phyloP scores from a whole-genome alignment of 352 stramenopile species.

The Globisporangium mamillatum region DNA sequence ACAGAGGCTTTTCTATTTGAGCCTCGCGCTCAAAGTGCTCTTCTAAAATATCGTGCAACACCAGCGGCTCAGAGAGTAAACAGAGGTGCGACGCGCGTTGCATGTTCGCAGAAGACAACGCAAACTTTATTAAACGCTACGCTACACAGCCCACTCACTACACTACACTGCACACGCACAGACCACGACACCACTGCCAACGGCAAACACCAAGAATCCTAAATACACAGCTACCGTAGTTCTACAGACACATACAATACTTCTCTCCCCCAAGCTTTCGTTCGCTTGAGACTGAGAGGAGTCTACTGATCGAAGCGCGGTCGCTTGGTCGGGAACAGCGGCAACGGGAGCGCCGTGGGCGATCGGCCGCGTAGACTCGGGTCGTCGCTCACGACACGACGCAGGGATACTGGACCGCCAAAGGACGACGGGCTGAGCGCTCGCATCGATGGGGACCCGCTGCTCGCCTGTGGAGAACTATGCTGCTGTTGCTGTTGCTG shows the following conservation, averaged over 20 bases:
- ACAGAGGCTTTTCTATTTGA: not conserved
- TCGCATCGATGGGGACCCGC: not conserved
- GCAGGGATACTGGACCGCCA: slow-evolving; percentile 6
- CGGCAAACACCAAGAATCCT: not conserved
- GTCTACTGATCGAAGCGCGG: slow-evolving; percentile 1
- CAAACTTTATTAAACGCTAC: not conserved
- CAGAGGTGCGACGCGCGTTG: not conserved
- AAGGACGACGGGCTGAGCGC: not conserved
- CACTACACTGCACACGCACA: not conserved
- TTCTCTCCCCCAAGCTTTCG: not conserved
- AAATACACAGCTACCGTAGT: not conserved
- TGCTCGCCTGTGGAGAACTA: not conserved
- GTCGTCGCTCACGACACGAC: slow-evolving; percentile 23
- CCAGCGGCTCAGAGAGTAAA: not conserved
- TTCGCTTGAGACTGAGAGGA: not conserved
- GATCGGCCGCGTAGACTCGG: slow-evolving; percentile 9
- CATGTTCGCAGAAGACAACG: not conserved
- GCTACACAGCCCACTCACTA: not conserved
- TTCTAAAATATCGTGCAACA: not conserved
- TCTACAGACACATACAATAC: not conserved
- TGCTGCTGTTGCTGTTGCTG: not conserved
- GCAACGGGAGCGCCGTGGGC: not conserved
- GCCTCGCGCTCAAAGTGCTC: not conserved
- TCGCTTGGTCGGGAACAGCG: slow-evolving; percentile 9
- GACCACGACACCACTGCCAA: not conserved